A percentile compares a stretch with the other conserved stretches of the same genome.
Evolutionary conservation across 1,284 basidiomycete genomes (phyloP).

Genomic region (Fomitopsis palustris): DNA sequence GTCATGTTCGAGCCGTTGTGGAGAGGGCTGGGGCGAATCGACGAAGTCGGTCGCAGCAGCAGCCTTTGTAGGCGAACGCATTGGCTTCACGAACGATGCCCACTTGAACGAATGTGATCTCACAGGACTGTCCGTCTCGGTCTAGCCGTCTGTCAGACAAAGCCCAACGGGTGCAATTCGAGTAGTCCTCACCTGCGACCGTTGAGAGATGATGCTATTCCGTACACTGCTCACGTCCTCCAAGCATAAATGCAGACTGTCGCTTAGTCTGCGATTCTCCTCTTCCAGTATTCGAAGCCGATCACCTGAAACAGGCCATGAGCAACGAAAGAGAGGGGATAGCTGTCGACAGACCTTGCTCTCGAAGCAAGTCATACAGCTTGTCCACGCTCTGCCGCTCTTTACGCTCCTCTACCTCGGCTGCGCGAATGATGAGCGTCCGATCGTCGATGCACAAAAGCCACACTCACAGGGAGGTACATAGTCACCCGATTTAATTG

Average conservation of each 20-base stretch:
- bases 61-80: slow-evolving; percentile 73
- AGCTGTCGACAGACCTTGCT: slow-evolving; percentile 59
- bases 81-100: slow-evolving; percentile 69
- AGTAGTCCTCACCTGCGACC: slow-evolving; percentile 24
- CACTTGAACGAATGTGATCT: slow-evolving; percentile 81
- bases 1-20: slow-evolving; percentile 71
- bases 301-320: slow-evolving; percentile 45
- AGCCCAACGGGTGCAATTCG: not conserved
- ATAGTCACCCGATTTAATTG: slow-evolving; percentile 84
- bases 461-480: slow-evolving; percentile 78
- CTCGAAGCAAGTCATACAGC: slow-evolving; percentile 65
- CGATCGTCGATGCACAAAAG: slow-evolving; percentile 1
- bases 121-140: slow-evolving; percentile 53
- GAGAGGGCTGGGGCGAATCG: slow-evolving; percentile 76
- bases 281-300: slow-evolving; percentile 70
- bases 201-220: slow-evolving; percentile 11
- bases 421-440: slow-evolving; percentile 32
- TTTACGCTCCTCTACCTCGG: slow-evolving; percentile 62
- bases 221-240: slow-evolving; percentile 61
- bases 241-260: slow-evolving; percentile 54
- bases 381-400: slow-evolving; percentile 63
- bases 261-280: slow-evolving; percentile 68
- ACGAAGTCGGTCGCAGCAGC: slow-evolving; percentile 34
- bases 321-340: not conserved
- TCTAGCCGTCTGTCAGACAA: slow-evolving; percentile 6